A percentile compares a stretch with the other conserved stretches of the same genome.
Evolutionary conservation across 1,284 basidiomycete species (phyloP).

Genomic region (Polyporus tsugae): DNA sequence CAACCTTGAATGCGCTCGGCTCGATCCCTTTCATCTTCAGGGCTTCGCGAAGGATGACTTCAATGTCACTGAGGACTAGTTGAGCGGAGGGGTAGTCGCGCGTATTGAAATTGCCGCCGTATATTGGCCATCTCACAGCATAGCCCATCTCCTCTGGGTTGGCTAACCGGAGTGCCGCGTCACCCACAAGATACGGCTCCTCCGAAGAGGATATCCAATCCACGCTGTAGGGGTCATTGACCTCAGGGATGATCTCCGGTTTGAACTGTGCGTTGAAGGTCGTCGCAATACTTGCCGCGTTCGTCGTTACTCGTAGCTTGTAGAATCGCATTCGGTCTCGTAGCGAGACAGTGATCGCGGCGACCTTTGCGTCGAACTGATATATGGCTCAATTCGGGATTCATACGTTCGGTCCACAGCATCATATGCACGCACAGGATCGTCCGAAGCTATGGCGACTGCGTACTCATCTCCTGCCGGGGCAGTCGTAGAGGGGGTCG

Average conservation of each 20-base stretch:
- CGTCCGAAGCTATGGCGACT: slow-evolving; percentile 55
- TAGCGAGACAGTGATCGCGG: slow-evolving; percentile 77
- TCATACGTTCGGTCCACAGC: not conserved
- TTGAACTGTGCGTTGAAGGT: slow-evolving; percentile 81
- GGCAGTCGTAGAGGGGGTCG: slow-evolving; percentile 31
- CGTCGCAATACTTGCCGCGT: slow-evolving; percentile 74
- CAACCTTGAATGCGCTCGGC: slow-evolving; percentile 68
- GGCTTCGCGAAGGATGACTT: slow-evolving; percentile 70
- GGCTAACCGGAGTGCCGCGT: slow-evolving; percentile 79
- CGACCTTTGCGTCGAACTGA: slow-evolving; percentile 78
- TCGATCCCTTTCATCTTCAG: slow-evolving; percentile 70
- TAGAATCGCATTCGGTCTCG: slow-evolving; percentile 89
- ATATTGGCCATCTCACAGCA: slow-evolving; percentile 80
- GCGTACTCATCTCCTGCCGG: slow-evolving; percentile 55
- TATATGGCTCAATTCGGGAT: slow-evolving; percentile 5
- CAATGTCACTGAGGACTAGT: slow-evolving; percentile 80
- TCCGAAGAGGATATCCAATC: slow-evolving; percentile 78
- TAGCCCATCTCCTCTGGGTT: slow-evolving; percentile 76
- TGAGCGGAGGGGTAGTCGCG: slow-evolving; percentile 78
- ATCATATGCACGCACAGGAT: slow-evolving; percentile 58
- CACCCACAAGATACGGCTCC: slow-evolving; percentile 70
- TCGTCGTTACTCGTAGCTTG: slow-evolving; percentile 82
- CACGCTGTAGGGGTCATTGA: slow-evolving; percentile 81
- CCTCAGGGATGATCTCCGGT: slow-evolving; percentile 83
- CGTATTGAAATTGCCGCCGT: slow-evolving; percentile 81